Base-by-base conservation (phyloP, 1,284 basidiomycete species). In the Ustilago hordei region DNA sequence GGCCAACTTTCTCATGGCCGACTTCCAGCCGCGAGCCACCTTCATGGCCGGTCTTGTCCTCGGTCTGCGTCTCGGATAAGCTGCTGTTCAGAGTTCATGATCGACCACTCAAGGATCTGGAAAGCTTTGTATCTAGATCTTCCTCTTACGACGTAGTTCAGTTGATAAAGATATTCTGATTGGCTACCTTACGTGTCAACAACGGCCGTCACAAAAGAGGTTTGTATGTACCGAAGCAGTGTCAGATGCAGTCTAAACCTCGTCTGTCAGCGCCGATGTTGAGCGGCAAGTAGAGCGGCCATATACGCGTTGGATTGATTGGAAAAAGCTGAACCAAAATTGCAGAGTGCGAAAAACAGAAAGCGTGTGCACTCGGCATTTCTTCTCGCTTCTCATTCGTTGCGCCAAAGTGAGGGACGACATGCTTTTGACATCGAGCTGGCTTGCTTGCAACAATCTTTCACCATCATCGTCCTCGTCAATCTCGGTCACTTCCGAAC, bases 1-100 rank as follows among this genome's bases (percentile, higher is more conserved):
- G 32, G 88, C 94, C 41, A 89, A 95, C 87, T 98, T 98, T 88
- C 88, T 98, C 83, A 94, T 93, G 0, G 92, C 94, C 31, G 93
- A 97, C 86, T 98, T 98, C 88, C 95, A 95, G 84, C 93, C 88
- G 69, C 82, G 89, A 56, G 88, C 88, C 0, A 88, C 87, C n/a
- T 89, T 89, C 81, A 56, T 89, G 41, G 89, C 88, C 28, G 89
- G 89, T 62, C 82, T 89, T 17, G 82, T 86, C 4, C 84, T 89
- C 2, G 89, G 89, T 66, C 61, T 89, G 59, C 86, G 89, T 54
- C 76, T 89, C 9, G 89, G 89, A 62, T 89, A 85, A 83, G 55
- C 32, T 45, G n/a, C 17, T 45, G n/a, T 19, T 8, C 11, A n/a
- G 3, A 19, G 59, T 28, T 52, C 45, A 56, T 35, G 55, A 52